Evolutionary conservation across 345 rosid species (phyloP).

Genomic region (Brassica cretica): DNA sequence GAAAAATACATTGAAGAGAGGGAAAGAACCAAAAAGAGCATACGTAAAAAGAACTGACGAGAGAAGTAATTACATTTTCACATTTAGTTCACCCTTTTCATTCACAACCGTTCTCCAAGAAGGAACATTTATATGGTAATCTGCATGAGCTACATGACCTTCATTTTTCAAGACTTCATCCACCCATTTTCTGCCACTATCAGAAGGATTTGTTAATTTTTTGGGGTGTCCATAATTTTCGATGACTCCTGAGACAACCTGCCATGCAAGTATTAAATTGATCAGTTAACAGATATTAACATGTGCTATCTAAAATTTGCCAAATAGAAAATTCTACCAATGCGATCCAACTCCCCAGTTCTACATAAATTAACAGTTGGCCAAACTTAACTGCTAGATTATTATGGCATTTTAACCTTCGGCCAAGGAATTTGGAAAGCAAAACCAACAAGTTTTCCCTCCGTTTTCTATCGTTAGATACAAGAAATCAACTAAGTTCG

Average conservation of each 20-base stretch:
- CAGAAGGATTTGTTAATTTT: slow-evolving; percentile 46
- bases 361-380: background rate
- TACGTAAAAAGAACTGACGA: slow-evolving; percentile 2
- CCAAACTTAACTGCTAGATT: background rate
- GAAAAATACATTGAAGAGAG: slow-evolving; percentile 12
- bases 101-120: slow-evolving; percentile 75
- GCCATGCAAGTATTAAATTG: slow-evolving; percentile 32
- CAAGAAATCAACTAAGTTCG: background rate
- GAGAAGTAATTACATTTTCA: slow-evolving; percentile 56
- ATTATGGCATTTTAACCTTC: background rate
- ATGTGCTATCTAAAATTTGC: slow-evolving; percentile 12
- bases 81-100: slow-evolving; percentile 72
- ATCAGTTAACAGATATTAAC: slow-evolving; percentile 10
- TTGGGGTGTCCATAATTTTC: slow-evolving; percentile 69
- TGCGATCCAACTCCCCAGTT: background rate
- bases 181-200: slow-evolving; percentile 62
- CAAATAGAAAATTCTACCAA: slow-evolving; percentile 2
- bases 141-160: slow-evolving; percentile 56
- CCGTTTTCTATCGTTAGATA: background rate
- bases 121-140: slow-evolving; percentile 52
- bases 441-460: background rate
- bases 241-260: slow-evolving; percentile 87
- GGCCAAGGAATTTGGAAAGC: background rate
- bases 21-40: slow-evolving; percentile 12
- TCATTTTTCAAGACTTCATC: slow-evolving; percentile 78